Evolutionary conservation across 108 stramenopile genomes (phyloP).

Genomic region (Fragilariopsis cylindrus): DNA sequence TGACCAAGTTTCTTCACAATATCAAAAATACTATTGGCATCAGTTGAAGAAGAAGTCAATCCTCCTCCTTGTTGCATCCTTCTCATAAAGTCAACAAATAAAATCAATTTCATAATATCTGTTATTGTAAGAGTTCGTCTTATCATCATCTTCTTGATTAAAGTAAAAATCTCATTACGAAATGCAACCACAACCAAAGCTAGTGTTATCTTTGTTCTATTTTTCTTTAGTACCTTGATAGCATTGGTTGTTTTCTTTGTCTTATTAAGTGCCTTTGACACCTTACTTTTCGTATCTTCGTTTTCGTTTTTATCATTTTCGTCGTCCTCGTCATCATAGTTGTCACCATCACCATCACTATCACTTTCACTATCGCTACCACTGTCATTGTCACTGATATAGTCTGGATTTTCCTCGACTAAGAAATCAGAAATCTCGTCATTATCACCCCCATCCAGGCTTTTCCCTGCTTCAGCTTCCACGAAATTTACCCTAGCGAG

Average conservation of each 20-base stretch:
- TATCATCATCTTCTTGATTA: neutral
- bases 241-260: conserved; percentile 15
- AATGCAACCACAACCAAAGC: conserved; percentile 60
- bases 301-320: conserved; percentile 9
- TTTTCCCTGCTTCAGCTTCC: too few species aligned
- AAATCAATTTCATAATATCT: conserved; percentile 48
- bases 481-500: too few species aligned
- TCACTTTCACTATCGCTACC: conserved; percentile 33
- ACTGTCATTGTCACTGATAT: conserved; percentile 22
- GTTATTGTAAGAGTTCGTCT: conserved; percentile 28
- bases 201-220: conserved; percentile 36
- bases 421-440: neutral
- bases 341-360: conserved; percentile 24
- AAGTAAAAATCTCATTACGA: conserved; percentile 49
- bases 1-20: conserved; percentile 22
- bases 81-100: conserved; percentile 53
- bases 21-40: neutral
- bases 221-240: conserved; percentile 25
- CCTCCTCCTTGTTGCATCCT: conserved; percentile 23
- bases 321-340: conserved; percentile 19
- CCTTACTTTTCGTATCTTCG: conserved; percentile 15
- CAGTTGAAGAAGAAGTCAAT: neutral
- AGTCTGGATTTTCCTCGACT: conserved; percentile 53
- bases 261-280: conserved; percentile 25
- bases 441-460: neutral